These are phyloP conservation scores for Floccularia luteovirens DNA, from an alignment of 768 basidiomycete species.

Conservation along the genomic window DNA sequence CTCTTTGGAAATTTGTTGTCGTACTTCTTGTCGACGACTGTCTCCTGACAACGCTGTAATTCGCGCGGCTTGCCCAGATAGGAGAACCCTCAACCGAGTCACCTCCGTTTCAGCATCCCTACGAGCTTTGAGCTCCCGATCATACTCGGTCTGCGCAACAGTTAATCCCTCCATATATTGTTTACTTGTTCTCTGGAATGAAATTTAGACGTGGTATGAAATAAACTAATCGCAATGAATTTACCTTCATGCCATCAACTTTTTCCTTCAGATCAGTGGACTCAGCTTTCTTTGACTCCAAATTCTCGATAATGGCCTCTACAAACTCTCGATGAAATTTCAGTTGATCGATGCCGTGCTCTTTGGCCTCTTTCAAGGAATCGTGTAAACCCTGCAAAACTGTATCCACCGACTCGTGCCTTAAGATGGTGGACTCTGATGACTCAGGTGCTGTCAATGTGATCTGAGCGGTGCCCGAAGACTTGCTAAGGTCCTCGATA, in stretches of 20 bases:
- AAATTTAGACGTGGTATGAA: conserved; percentile 3
- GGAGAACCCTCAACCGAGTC: conserved; percentile 70
- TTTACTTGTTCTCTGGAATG: conserved; percentile 73
- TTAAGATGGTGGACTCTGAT: conserved; percentile 12
- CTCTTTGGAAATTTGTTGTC: conserved; percentile 75
- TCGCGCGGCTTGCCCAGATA: conserved; percentile 85
- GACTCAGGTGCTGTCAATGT: conserved; percentile 37
- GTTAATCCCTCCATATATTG: conserved; percentile 89
- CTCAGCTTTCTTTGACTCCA: conserved; percentile 60
- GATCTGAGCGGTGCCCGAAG: conserved; percentile 21
- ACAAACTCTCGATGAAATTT: conserved; percentile 70
- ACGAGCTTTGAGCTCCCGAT: conserved; percentile 80
- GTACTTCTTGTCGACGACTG: conserved; percentile 66
- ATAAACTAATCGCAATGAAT: conserved; percentile 12
- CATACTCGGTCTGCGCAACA: conserved; percentile 92
- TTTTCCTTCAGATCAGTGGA: conserved; percentile 60
- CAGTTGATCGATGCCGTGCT: conserved; percentile 52
- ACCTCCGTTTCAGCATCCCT: conserved; percentile 93
- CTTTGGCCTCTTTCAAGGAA: conserved; percentile 49
- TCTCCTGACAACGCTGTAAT: conserved; percentile 84
- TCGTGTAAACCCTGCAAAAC: conserved; percentile 51
- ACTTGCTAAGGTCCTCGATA: neutral
- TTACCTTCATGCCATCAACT: conserved; percentile 84
- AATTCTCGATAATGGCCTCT: conserved; percentile 55
- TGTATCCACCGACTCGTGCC: conserved; percentile 33